A percentile compares a stretch with the other conserved stretches of the same genome.
phyloP scores from a whole-genome alignment of 139 green algal genomes.

The Chlorella sp. region DNA sequence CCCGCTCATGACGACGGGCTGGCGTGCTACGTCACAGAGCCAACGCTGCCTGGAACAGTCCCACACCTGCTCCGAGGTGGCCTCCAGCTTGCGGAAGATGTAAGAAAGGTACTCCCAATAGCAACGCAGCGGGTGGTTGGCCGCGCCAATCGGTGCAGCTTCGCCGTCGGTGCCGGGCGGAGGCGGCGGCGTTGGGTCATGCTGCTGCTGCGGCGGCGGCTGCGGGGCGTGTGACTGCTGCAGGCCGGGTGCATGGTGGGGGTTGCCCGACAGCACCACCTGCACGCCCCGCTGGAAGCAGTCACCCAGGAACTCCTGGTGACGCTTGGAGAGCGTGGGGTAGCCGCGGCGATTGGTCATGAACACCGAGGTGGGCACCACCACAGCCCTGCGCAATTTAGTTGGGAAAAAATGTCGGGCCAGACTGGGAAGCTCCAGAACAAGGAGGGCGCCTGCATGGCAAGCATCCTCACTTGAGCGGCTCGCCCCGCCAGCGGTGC shows the following conservation, averaged over 20 bases:
- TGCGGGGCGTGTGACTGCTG: background rate
- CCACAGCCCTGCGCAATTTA: slow-evolving; percentile 49
- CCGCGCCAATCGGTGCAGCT: too few species aligned
- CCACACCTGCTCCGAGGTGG: too few species aligned
- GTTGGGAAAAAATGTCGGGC: background rate
- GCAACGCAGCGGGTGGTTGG: slow-evolving; percentile 64
- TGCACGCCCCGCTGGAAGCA: slow-evolving; percentile 19
- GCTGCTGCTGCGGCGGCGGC: slow-evolving; percentile 10
- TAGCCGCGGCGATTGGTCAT: slow-evolving; percentile 86
- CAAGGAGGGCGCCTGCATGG: too few species aligned
- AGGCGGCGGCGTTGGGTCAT: background rate
- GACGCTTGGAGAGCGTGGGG: slow-evolving; percentile 76
- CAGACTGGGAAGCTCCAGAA: background rate
- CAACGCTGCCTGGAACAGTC: too few species aligned
- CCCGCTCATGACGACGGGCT: too few species aligned
- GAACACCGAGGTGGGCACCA: slow-evolving; percentile 81
- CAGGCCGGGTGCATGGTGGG: slow-evolving; percentile 18
- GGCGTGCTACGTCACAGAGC: too few species aligned
- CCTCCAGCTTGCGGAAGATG: too few species aligned
- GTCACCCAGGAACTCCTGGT: slow-evolving; percentile 76
- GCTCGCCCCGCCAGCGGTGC: slow-evolving; percentile 85
- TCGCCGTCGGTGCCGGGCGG: background rate
- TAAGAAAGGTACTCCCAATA: slow-evolving; percentile 96
- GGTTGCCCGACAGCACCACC: slow-evolving; percentile 46
- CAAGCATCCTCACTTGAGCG: slow-evolving; percentile 63